These are phyloP conservation scores for Pulveroboletus ravenelii DNA, from an alignment of 768 basidiomycete species.

Conservation along the genomic window DNA sequence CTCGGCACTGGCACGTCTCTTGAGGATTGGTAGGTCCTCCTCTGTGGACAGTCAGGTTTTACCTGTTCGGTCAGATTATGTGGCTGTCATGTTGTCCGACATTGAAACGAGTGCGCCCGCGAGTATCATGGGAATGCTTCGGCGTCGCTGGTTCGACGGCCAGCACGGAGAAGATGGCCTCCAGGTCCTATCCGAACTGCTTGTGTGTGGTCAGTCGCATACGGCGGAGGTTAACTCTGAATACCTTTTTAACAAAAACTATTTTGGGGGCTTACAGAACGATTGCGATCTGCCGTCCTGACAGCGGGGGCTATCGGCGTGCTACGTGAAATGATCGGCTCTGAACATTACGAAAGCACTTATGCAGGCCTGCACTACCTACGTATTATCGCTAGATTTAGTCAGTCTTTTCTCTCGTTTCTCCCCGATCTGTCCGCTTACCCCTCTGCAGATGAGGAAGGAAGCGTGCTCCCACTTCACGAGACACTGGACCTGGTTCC, in stretches of 20 bases:
- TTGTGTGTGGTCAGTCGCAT: conserved; percentile 19
- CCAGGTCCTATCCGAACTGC: conserved; percentile 12
- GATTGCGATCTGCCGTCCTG: conserved; percentile 13
- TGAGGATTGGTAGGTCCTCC: conserved; percentile 16
- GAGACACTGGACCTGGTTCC: conserved; percentile 9
- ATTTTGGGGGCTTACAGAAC: conserved; percentile 5
- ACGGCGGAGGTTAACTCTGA: rapidly evolving
- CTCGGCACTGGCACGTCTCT: conserved; percentile 12
- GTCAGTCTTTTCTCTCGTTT: conserved; percentile 4
- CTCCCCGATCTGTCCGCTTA: neutral
- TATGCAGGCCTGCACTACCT: conserved; percentile 25
- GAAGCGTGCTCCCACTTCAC: neutral
- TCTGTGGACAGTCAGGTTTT: neutral
- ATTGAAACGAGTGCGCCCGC: neutral
- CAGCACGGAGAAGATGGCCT: conserved; percentile 25
- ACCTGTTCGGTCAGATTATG: conserved; percentile 10
- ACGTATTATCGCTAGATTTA: conserved; percentile 15
- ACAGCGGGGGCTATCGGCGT: conserved; percentile 9
- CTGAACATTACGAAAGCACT: neutral
- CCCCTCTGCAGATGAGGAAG: conserved; percentile 2
- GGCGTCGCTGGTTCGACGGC: conserved; percentile 27
- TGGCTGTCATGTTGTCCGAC: conserved; percentile 8
- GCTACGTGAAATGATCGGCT: conserved; percentile 15
- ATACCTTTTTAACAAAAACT: neutral
- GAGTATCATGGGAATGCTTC: conserved; percentile 20